A percentile compares a stretch with the other conserved stretches of the same genome.
Conservation (phyloP, 192 early-diverging fungal species). For the Pilobolus umbonatus region DNA sequence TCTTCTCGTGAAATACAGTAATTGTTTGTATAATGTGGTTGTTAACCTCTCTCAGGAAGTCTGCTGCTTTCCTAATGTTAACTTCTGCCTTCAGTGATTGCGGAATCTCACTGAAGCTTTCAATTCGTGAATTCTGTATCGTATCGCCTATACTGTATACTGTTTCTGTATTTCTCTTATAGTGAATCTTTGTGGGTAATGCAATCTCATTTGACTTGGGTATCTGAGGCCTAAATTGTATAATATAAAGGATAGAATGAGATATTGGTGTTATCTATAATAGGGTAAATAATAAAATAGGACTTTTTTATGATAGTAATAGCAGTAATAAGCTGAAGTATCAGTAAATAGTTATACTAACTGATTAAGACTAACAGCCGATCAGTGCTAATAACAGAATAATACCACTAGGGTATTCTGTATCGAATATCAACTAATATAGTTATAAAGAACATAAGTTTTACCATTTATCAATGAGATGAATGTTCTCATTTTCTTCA, state of each 20-base stretch:
- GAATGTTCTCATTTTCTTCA: too few relatives aligned
- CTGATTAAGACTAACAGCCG: not conserved
- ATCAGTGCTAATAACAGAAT: not conserved
- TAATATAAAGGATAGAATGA: too few relatives aligned
- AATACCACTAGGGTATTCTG: not conserved
- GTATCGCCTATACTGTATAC: not conserved
- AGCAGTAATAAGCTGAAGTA: not conserved
- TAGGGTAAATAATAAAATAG: not conserved
- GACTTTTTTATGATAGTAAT: not conserved
- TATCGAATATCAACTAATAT: not conserved
- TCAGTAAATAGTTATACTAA: not conserved
- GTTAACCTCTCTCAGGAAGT: not conserved
- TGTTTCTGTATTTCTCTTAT: not conserved
- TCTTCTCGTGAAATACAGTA: not conserved
- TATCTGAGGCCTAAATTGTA: too few relatives aligned
- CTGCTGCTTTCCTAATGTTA: not conserved
- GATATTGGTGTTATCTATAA: not conserved
- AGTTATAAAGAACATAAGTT: not conserved
- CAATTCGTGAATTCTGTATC: not conserved
- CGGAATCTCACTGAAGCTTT: not conserved
- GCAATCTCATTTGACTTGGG: too few relatives aligned
- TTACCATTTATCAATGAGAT: too few relatives aligned
- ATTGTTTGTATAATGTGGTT: not conserved
- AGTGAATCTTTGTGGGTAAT: not conserved
- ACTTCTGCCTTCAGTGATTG: not conserved